Base-by-base conservation (phyloP, 768 basidiomycete species). In the Tricholoma flavovirens region DNA sequence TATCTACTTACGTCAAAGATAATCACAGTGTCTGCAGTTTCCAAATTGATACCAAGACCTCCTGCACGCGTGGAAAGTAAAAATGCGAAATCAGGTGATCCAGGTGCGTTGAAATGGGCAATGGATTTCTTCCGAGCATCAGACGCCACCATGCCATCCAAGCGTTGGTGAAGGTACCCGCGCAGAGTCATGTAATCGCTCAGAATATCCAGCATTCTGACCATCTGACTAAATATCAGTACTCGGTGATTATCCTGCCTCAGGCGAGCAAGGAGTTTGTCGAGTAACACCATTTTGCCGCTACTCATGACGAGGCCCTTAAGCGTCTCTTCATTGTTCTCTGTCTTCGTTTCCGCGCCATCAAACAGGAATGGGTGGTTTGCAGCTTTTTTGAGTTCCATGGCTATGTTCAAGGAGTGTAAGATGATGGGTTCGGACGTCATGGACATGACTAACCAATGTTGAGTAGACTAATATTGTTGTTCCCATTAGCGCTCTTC, bases 201-300 rank as follows among this genome's bases (percentile, higher is more conserved):
- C 64, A 99, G 83, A 69, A 99, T 98, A 73, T 99, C 97, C 45
- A 99, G 80, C 85, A 98, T 92, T 57, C 97, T 86, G 57, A 98
- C 95, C 97, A 99, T 99, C 72, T 98, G 93, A 65, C 94, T 97
- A 78, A 99, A 99, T 64, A 99, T 98, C 63, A 99, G 81, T 24
- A 99, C 97, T 50, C 97, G 90, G 66, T 98, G 97, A 3, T 91
- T 90, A 68, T 98, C 96, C 62, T 83, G 85, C 64, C 89, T 89
- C 50, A 98, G 81, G 15, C 92, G 86, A 21, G 79, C 81, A n/a
- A 98, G 84, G 14, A 99, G 83, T 71, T 99, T 99, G 76, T 99
- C 97, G 54, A 99, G 86, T 30, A 99, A 76, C 49, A 98, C 95
- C 88, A 99, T 86, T 76, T 99, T 99, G 32, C 97, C 97, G 58